These are phyloP conservation scores for Daedalea quercina DNA, from an alignment of 768 basidiomycete genomes.

Conservation along the genomic window DNA sequence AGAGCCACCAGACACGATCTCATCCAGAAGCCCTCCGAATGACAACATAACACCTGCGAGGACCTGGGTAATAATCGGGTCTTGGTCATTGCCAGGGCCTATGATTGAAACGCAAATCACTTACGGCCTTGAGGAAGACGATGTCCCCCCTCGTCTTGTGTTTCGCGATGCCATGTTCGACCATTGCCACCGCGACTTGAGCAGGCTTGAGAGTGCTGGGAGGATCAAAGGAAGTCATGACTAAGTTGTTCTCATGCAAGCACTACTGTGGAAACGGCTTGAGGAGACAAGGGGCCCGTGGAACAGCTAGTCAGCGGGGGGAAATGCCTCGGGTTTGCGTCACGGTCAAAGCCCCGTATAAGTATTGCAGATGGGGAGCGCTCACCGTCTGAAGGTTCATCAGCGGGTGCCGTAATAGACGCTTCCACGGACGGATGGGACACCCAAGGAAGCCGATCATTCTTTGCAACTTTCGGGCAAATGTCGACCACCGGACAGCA, in stretches of 20 bases:
- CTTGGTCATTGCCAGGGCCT: background rate
- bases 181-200: slow-evolving; percentile 49
- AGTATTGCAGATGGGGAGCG: background rate
- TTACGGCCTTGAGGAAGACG: slow-evolving; percentile 63
- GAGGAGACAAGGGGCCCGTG: background rate
- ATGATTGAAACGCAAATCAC: slow-evolving; percentile 14
- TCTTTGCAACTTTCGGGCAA: too few species aligned
- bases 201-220: slow-evolving; percentile 50
- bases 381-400: background rate
- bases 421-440: background rate
- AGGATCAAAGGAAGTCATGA: slow-evolving; percentile 9
- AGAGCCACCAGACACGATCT: slow-evolving; percentile 57
- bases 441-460: too few species aligned
- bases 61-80: slow-evolving; percentile 32
- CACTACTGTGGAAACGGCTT: background rate
- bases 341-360: background rate
- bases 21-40: slow-evolving; percentile 60
- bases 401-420: background rate
- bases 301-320: background rate
- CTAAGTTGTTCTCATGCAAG: background rate
- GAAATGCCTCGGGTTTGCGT: background rate
- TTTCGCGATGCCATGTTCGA: slow-evolving; percentile 53
- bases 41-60: slow-evolving; percentile 69
- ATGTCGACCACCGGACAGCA: too few species aligned
- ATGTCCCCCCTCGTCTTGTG: slow-evolving; percentile 56